phyloP scores from a whole-genome alignment of 768 basidiomycete genomes.

The Calvatia gigantea region DNA sequence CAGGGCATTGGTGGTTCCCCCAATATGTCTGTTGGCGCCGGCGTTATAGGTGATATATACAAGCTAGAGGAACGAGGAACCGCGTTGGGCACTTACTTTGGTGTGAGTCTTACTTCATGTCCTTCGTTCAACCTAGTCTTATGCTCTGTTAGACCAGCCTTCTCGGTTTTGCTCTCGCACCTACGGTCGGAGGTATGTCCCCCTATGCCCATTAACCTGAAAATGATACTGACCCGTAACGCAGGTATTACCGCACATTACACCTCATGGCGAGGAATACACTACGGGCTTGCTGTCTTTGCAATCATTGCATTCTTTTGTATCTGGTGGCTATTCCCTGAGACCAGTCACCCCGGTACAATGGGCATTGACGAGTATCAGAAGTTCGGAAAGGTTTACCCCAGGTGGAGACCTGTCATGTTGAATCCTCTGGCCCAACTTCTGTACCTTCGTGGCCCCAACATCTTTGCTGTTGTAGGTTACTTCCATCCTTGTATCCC shows the following conservation, averaged over 20 bases:
- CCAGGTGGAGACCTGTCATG: slow-evolving; percentile 29
- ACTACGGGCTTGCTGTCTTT: slow-evolving; percentile 39
- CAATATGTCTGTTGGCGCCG: slow-evolving; percentile 51
- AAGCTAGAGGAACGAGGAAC: slow-evolving; percentile 55
- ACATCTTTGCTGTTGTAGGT: slow-evolving; percentile 47
- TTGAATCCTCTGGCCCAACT: slow-evolving; percentile 55
- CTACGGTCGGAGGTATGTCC: slow-evolving; percentile 46
- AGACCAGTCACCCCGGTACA: slow-evolving; percentile 61
- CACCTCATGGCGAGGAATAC: slow-evolving; percentile 64
- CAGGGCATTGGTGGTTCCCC: slow-evolving; percentile 67
- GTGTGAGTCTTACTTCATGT: slow-evolving; percentile 31
- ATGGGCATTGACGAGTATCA: slow-evolving; percentile 49
- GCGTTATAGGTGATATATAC: slow-evolving; percentile 66
- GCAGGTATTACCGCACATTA: slow-evolving; percentile 51
- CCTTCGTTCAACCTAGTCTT: not conserved
- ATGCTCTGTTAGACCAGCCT: slow-evolving; percentile 41
- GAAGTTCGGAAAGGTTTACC: slow-evolving; percentile 15
- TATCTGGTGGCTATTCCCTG: slow-evolving; percentile 50
- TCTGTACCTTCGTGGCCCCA: slow-evolving; percentile 49
- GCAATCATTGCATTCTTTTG: slow-evolving; percentile 36
- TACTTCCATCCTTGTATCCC: slow-evolving; percentile 20
- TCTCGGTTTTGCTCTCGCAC: slow-evolving; percentile 59
- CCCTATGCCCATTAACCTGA: not conserved
- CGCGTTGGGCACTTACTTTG: slow-evolving; percentile 59
- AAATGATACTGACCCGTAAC: not conserved